Conservation (phyloP, 2,329 filamentous ascomycete species). For the Fusarium hainanense region DNA sequence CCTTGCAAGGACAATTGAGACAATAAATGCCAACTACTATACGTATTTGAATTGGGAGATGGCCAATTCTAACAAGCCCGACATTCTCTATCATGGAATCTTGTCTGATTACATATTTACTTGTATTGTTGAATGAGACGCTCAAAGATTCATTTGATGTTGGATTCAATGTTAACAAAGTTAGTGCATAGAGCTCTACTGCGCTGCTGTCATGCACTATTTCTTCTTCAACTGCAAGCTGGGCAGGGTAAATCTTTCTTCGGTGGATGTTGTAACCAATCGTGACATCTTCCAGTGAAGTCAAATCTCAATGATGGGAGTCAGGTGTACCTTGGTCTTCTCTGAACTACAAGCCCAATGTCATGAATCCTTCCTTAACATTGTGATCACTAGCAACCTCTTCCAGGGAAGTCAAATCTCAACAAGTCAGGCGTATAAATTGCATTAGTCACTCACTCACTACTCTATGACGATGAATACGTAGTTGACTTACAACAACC, state of each 20-base stretch:
- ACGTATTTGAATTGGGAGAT: not conserved
- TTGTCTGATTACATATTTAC: not conserved
- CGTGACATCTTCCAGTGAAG: not conserved
- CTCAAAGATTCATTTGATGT: not conserved
- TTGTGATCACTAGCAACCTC: not conserved
- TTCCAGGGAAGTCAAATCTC: not conserved
- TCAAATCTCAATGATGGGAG: not conserved
- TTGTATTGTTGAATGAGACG: not conserved
- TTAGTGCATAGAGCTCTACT: not conserved
- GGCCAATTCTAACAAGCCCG: not conserved
- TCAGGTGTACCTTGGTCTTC: not conserved
- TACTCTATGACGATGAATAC: not conserved
- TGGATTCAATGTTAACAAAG: not conserved
- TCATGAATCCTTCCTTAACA: not conserved
- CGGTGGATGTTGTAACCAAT: not conserved
- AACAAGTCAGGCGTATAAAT: not conserved
- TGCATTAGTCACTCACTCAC: not conserved
- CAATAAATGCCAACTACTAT: not conserved
- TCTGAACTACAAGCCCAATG: not conserved
- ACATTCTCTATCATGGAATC: not conserved
- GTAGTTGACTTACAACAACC: not conserved
- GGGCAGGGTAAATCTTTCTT: not conserved
- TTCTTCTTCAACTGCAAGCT: not conserved
- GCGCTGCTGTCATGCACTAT: not conserved
- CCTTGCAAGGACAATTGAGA: not conserved